Conservation (phyloP, 129 eudicot species). For the Lactuca sativa region DNA sequence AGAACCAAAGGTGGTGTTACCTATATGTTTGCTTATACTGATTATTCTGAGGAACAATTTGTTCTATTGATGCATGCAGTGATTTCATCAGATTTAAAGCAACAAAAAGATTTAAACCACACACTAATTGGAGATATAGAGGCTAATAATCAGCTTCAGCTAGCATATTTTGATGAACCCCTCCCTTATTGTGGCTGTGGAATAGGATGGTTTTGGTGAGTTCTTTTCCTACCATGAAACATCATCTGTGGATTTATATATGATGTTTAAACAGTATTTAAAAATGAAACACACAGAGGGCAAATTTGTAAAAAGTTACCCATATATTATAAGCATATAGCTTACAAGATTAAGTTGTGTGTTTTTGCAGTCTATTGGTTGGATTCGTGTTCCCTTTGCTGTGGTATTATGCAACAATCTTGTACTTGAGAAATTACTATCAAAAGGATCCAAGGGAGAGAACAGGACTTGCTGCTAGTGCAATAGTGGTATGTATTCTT, state of each 20-base stretch:
- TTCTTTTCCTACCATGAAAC: not conserved
- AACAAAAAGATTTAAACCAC: conserved; percentile 47
- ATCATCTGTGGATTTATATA: too few relatives aligned
- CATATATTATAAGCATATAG: too few relatives aligned
- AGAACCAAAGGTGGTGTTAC: not conserved
- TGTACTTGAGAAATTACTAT: conserved; percentile 76
- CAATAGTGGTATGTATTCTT: conserved; percentile 51
- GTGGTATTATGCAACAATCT: conserved; percentile 79
- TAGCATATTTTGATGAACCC: conserved; percentile 62
- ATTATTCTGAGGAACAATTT: conserved; percentile 3
- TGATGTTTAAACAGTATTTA: too few relatives aligned
- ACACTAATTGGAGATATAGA: conserved; percentile 62
- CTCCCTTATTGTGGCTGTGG: conserved; percentile 91
- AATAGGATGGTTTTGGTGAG: conserved; percentile 89
- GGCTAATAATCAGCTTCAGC: conserved; percentile 47
- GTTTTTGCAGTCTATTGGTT: conserved; percentile 49
- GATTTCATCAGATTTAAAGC: conserved; percentile 37
- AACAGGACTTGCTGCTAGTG: conserved; percentile 87
- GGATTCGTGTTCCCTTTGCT: conserved; percentile 63
- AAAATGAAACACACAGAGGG: too few relatives aligned
- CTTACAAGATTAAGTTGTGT: not conserved
- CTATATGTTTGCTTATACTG: conserved; percentile 3
- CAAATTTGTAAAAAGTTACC: too few relatives aligned
- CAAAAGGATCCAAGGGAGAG: conserved; percentile 89
- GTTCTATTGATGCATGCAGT: conserved; percentile 30